These are phyloP conservation scores for Solanum chiquidenum DNA, from an alignment of 257 asterid species.

Conservation along the genomic window DNA sequence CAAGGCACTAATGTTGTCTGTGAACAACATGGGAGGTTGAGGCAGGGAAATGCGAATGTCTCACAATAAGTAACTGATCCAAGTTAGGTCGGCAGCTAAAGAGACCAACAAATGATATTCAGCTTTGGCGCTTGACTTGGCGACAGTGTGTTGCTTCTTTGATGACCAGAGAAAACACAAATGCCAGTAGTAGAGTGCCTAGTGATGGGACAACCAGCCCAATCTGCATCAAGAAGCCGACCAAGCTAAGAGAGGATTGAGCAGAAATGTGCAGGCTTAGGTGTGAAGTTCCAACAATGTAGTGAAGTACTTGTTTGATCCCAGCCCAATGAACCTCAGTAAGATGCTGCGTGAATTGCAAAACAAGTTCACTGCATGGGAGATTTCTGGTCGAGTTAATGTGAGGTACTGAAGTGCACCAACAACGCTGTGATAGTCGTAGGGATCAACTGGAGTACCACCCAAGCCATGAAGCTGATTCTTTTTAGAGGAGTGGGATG, in stretches of 20 bases:
- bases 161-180: neutral
- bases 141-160: neutral
- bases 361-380: neutral
- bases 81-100: neutral
- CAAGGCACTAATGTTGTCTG: neutral
- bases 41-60: neutral
- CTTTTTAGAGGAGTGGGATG: neutral
- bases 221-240: neutral
- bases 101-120: neutral
- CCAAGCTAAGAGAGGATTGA: neutral
- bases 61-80: neutral
- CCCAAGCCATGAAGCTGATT: neutral
- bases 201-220: neutral
- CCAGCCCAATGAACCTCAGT: neutral
- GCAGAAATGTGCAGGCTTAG: neutral
- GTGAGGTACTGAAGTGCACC: neutral
- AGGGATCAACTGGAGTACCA: neutral
- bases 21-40: neutral
- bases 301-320: neutral
- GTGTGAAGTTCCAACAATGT: neutral
- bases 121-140: neutral
- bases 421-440: neutral
- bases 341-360: neutral
- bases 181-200: neutral
- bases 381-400: neutral